Conservation (phyloP, 108 stramenopile genomes). For the Seminavis robusta region DNA sequence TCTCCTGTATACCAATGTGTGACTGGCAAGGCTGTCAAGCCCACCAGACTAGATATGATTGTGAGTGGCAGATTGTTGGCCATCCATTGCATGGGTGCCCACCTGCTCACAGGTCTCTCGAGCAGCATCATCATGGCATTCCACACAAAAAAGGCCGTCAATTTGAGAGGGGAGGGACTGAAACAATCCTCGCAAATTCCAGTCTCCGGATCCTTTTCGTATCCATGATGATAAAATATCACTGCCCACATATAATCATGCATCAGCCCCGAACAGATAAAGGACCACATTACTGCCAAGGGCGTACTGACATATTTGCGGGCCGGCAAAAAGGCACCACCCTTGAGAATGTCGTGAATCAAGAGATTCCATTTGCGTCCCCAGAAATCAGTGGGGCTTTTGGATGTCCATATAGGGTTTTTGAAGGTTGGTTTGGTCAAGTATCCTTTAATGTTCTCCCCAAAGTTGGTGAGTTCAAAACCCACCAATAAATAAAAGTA, state of each 20-base stretch:
- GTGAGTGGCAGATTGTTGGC: conserved; percentile 24
- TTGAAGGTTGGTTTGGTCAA: conserved; percentile 26
- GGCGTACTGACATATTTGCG: conserved; percentile 19
- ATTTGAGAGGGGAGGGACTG: conserved; percentile 22
- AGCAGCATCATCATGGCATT: conserved; percentile 37
- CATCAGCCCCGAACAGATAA: conserved; percentile 62
- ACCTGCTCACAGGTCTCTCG: no score
- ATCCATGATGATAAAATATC: conserved; percentile 12
- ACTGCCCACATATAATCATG: conserved; percentile 59
- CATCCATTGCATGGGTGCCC: conserved; percentile 15
- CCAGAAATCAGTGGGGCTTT: conserved; percentile 70
- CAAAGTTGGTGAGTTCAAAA: conserved; percentile 19
- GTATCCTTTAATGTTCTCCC: conserved; percentile 19
- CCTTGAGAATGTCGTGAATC: conserved; percentile 62
- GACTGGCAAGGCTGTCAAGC: conserved; percentile 40
- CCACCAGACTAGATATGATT: conserved; percentile 33
- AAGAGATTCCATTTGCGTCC: conserved; percentile 65
- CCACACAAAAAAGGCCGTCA: conserved; percentile 41
- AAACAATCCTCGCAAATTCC: conserved; percentile 11
- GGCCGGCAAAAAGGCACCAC: conserved; percentile 66
- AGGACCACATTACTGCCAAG: conserved; percentile 47
- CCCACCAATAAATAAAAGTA: conserved; percentile 22
- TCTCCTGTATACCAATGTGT: conserved; percentile 54
- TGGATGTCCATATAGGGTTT: conserved; percentile 49
- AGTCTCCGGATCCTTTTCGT: conserved; percentile 21